Base-by-base conservation (phyloP, 176 grass and related monocot species). In the Oryza punctata region DNA sequence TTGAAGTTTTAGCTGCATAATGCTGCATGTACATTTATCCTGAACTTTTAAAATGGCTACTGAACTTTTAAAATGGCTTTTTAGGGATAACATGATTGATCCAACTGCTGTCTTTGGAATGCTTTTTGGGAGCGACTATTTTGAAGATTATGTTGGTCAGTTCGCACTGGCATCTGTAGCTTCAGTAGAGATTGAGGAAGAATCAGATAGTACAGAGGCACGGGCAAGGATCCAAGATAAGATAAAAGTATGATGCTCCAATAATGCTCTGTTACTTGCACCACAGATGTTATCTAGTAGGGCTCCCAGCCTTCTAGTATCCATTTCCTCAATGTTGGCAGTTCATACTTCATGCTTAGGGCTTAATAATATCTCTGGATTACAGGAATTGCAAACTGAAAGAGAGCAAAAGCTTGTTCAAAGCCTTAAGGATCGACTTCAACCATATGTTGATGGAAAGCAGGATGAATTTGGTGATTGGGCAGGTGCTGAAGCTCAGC, bases 91-190 rank as follows among this genome's bases (percentile, higher is more conserved):
- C 52, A 94, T 96, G 93, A 61, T 99, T 26, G 96, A 99, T 87
- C 96, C 96, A 29, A 70, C 89, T 78, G 83, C 93, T 87, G 96
- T 99, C 41, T 99, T 99, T 77, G 96, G 96, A 7, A 99, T 99
- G 93, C 82, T 99, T 82, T 98, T 99, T 73, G 96, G 96, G 82
- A 99, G 94, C 33, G 96, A 99, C 43, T 99, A 89, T 30, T 99
- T 99, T 81, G 96, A 99, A 91, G 93, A 96, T 81, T 99, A 96
- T 85, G 89, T 99, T 54, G 96, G 96, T 43, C 93, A 99, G 77
- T 87, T 99, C 73, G 96, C 96, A 35, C 83, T 99, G 72, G 93
- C 96, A 83, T 90, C 96, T n/a, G 67, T 99, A 81, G 91, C 91
- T 83, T 96, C 93, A 6, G 77, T 82, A 38, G 96, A 96, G 80